Evolutionary conservation across 306 rosid genomes (phyloP).

Genomic region (Adenanthera pavonina): DNA sequence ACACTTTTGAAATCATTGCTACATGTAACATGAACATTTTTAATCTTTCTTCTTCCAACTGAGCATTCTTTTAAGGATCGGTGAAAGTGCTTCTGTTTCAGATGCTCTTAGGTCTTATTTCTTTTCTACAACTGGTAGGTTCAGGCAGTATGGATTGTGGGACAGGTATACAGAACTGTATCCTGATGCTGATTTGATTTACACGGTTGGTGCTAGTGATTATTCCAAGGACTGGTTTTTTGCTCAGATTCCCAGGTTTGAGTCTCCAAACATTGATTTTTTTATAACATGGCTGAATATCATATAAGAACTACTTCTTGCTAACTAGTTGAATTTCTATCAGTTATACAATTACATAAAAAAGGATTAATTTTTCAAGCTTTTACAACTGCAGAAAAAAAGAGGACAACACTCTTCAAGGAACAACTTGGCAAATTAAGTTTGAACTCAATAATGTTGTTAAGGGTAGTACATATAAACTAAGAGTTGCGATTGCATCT

Average conservation of each 20-base stretch:
- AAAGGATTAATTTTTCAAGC: constrained; percentile 21
- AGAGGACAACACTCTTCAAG: constrained; percentile 60
- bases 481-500: constrained; percentile 86
- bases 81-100: constrained; percentile 34
- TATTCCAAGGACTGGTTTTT: constrained; percentile 78
- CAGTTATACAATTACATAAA: background rate
- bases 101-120: constrained; percentile 26
- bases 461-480: constrained; percentile 56
- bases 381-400: constrained; percentile 57
- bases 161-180: constrained; percentile 81
- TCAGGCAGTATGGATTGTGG: constrained; percentile 92
- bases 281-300: constrained; percentile 24
- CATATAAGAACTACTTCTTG: constrained; percentile 17
- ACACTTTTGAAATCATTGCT: constrained; percentile 28
- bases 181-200: constrained; percentile 72
- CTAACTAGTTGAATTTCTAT: constrained; percentile 28
- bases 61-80: constrained; percentile 22
- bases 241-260: constrained; percentile 82
- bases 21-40: constrained; percentile 10
- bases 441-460: constrained; percentile 61
- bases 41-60: constrained; percentile 25
- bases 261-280: constrained; percentile 20
- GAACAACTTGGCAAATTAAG: constrained; percentile 93
- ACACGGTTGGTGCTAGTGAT: constrained; percentile 70
- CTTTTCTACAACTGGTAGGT: constrained; percentile 55